Evolutionary conservation across 371 early-diverging fungal species (phyloP).

Genomic region (Furculomyces boomerangus): DNA sequence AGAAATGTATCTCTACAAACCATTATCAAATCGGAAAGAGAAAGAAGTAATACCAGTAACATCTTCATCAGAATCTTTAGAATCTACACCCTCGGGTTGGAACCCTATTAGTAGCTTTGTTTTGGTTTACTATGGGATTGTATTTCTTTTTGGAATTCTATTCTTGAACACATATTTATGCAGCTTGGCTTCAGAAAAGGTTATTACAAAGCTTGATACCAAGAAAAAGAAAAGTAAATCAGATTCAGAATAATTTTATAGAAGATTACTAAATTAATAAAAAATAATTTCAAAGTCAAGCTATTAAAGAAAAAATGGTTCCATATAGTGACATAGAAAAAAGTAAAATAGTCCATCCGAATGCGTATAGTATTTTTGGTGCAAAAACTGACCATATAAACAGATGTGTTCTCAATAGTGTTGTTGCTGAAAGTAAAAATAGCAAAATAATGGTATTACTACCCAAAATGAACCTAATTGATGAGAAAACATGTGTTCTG

Average conservation of each 20-base stretch:
- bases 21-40: background rate
- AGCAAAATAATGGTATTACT: background rate
- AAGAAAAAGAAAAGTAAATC: background rate
- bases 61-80: background rate
- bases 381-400: constrained; percentile 80
- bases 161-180: background rate
- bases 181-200: background rate
- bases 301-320: background rate
- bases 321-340: background rate
- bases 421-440: constrained; percentile 4
- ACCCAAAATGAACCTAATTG: constrained; percentile 27
- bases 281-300: background rate
- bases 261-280: background rate
- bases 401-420: constrained; percentile 44
- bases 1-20: background rate
- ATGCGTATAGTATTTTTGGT: constrained; percentile 61
- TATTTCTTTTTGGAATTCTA: background rate
- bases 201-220: background rate
- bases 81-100: background rate
- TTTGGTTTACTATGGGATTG: background rate
- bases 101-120: background rate
- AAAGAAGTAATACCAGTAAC: background rate
- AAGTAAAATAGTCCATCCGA: background rate
- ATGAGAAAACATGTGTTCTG: background rate
- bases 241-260: background rate